These are phyloP conservation scores for Fusarium austroafricanum DNA, from an alignment of 2,329 filamentous ascomycete species.

Conservation along the genomic window DNA sequence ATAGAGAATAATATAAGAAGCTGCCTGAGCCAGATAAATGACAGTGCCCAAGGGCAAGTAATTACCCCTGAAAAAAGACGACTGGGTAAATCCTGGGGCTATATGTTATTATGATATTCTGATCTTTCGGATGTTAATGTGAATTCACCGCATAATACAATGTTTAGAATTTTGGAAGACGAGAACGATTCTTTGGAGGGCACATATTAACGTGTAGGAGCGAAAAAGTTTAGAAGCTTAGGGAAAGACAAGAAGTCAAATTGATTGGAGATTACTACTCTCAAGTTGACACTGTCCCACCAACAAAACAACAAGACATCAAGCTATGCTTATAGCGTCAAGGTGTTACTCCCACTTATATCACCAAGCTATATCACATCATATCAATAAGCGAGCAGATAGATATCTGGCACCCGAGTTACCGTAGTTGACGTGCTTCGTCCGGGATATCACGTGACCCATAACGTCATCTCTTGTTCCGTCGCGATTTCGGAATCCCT, in stretches of 20 bases:
- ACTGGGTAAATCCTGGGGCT: background rate
- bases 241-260: background rate
- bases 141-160: background rate
- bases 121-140: background rate
- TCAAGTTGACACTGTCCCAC: background rate
- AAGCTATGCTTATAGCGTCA: background rate
- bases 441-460: slow-evolving; percentile 36
- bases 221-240: background rate
- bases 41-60: background rate
- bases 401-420: slow-evolving; percentile 5
- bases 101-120: background rate
- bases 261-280: background rate
- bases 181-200: background rate
- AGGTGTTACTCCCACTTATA: background rate
- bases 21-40: background rate
- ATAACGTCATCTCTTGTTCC: slow-evolving; percentile 36
- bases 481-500: slow-evolving; percentile 29
- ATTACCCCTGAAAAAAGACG: background rate
- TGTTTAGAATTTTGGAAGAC: background rate
- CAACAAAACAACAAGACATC: background rate
- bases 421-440: background rate
- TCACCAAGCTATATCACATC: background rate
- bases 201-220: background rate
- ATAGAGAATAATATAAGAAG: background rate
- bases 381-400: background rate